phyloP scores from a whole-genome alignment of 208 protist species.

The Trypanosoma melophagium region DNA sequence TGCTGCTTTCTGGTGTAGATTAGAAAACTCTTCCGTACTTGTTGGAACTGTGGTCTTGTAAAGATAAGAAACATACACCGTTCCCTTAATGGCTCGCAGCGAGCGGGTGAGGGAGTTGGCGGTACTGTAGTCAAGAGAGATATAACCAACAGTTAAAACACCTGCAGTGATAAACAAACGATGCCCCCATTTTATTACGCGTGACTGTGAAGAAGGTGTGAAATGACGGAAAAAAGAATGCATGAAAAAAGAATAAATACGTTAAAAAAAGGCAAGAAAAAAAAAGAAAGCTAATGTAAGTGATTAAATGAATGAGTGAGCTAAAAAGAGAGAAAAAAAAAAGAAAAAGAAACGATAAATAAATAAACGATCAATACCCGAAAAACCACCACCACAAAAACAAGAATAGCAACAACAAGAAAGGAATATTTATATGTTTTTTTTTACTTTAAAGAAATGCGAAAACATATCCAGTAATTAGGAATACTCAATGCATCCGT shows the following conservation, averaged over 20 bases:
- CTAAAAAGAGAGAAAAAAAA: too few relatives aligned
- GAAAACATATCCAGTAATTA: too few relatives aligned
- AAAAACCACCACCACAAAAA: too few relatives aligned
- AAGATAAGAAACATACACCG: slow-evolving; percentile 38
- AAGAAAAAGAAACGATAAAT: too few relatives aligned
- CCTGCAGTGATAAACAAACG: slow-evolving; percentile 33
- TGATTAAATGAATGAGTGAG: too few relatives aligned
- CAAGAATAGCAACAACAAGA: too few relatives aligned
- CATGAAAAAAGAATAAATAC: slow-evolving; percentile 1
- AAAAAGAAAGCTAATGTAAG: too few relatives aligned
- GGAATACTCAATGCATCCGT: too few relatives aligned
- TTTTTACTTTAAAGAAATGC: too few relatives aligned
- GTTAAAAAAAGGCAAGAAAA: too few relatives aligned
- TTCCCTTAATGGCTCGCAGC: slow-evolving; percentile 43
- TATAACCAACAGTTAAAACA: slow-evolving; percentile 25
- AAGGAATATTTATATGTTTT: too few relatives aligned
- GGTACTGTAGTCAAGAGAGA: slow-evolving; percentile 42
- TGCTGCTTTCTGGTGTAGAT: slow-evolving; percentile 50
- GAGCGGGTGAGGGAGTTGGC: slow-evolving; percentile 71
- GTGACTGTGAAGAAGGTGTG: slow-evolving; percentile 3
- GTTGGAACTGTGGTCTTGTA: slow-evolving; percentile 71
- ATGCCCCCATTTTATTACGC: slow-evolving; percentile 29
- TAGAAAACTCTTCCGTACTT: slow-evolving; percentile 54
- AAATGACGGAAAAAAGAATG: slow-evolving; percentile 16
- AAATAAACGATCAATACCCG: too few relatives aligned